Percentiles rank a stretch among this genome's conserved stretches.
Conservation (phyloP, 2,329 filamentous ascomycete genomes). For the Xylaria polymorpha region DNA sequence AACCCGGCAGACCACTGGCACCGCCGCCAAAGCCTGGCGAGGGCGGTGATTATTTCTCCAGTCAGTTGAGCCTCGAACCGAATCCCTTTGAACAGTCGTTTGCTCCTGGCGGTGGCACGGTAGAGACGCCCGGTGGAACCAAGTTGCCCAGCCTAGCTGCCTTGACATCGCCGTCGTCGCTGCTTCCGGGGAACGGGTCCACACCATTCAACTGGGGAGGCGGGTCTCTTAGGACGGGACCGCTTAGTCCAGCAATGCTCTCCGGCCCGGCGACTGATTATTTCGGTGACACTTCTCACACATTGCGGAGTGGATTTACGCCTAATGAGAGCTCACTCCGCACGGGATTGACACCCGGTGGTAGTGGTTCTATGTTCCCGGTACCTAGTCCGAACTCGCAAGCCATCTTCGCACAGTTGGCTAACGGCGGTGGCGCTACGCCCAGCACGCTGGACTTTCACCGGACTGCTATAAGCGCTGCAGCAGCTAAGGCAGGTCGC, state of each 20-base stretch:
- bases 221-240: slow-evolving; percentile 89
- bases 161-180: slow-evolving; percentile 88
- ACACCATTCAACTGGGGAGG: slow-evolving; percentile 82
- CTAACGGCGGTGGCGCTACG: slow-evolving; percentile 80
- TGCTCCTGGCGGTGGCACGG: slow-evolving; percentile 66
- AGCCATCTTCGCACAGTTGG: slow-evolving; percentile 81
- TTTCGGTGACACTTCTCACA: slow-evolving; percentile 79
- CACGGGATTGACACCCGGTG: slow-evolving; percentile 91
- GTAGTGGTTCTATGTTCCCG: slow-evolving; percentile 97
- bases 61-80: slow-evolving; percentile 80
- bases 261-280: slow-evolving; percentile 88
- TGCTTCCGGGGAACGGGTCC: slow-evolving; percentile 78
- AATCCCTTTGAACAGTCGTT: slow-evolving; percentile 99
- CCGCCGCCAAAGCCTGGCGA: slow-evolving; percentile 75
- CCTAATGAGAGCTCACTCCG: slow-evolving; percentile 96
- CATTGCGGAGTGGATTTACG: slow-evolving; percentile 85
- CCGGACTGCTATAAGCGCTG: slow-evolving; percentile 86
- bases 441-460: slow-evolving; percentile 95
- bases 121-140: slow-evolving; percentile 84
- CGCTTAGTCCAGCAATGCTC: slow-evolving; percentile 96
- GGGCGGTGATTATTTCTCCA: slow-evolving; percentile 72
- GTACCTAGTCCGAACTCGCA: slow-evolving; percentile 88
- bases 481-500: slow-evolving; percentile 69
- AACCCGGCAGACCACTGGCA: slow-evolving; percentile 73
- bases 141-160: slow-evolving; percentile 90